Evolutionary conservation across 352 stramenopile genomes (phyloP).

Genomic region (Pythium folliculosum): DNA sequence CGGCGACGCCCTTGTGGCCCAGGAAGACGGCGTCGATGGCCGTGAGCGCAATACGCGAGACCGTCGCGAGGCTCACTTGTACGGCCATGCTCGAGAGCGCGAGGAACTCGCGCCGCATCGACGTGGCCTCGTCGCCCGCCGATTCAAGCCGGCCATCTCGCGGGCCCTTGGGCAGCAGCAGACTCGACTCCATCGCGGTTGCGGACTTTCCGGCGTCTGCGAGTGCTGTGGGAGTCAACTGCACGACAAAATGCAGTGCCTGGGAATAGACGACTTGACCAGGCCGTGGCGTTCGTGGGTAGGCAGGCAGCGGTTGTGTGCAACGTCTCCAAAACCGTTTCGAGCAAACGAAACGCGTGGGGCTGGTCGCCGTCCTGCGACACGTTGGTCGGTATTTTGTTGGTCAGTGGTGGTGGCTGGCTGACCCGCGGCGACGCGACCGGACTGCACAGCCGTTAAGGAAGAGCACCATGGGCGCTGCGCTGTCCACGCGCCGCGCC

Average conservation of each 20-base stretch:
- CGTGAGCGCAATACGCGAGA: constrained; percentile 61
- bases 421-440: too few species aligned
- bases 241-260: too few species aligned
- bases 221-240: not conserved
- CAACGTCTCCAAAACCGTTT: constrained; percentile 6
- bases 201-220: not conserved
- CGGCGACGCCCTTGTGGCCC: constrained; percentile 71
- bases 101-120: constrained; percentile 56
- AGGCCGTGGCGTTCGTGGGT: not conserved
- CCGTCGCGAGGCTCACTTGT: constrained; percentile 64
- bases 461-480: constrained; percentile 31
- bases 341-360: not conserved
- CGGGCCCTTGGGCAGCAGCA: constrained; percentile 18
- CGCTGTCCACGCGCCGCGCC: constrained; percentile 32
- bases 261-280: not conserved
- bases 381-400: not conserved
- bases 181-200: constrained; percentile 42
- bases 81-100: constrained; percentile 61
- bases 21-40: constrained; percentile 80
- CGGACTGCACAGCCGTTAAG: not conserved
- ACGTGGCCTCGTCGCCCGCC: constrained; percentile 2
- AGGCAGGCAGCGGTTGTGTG: not conserved
- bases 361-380: not conserved
- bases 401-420: too few species aligned
- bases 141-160: not conserved